Base-by-base conservation (phyloP, 2,329 filamentous ascomycete species). In the Trichoderma cornu-damae region DNA sequence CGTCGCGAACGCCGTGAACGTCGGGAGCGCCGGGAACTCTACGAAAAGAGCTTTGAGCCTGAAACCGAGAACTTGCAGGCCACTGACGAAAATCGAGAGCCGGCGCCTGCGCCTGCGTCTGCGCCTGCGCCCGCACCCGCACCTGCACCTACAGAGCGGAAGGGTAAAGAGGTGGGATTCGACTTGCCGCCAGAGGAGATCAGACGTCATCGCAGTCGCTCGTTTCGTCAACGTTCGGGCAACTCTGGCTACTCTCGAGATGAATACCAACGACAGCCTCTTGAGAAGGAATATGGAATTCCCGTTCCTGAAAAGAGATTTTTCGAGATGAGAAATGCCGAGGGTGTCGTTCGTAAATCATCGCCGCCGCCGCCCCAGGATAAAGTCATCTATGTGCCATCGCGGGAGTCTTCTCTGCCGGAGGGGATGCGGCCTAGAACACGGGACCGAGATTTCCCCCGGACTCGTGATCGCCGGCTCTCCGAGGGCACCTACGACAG, bases 211-310 rank as follows among this genome's bases (percentile, higher is more conserved):
- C 65, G 65, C 46, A 74, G 72, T 38, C 75, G 71, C 38, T 71
- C 71, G 38, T 76, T 75, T 42, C 75, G 72, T 24, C 73, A 75
- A 6, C 70, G 42, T 24, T 48, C 73, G 49, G 77, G 74, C 61
- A 68, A 74, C 24, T 71, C 75, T 4, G 67, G 67, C 35, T 69
- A 73, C 34, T 59, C 62, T 22, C 65, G 67, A 24, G 62, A 67
- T 16, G 70, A 70, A 18, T 65, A 63, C 6, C n/a, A 65, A 30
- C 69, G 67, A 11, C 61, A 66, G 3, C 60, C 70, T 3, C 53
- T 30, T 2, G 65, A 66, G 8, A 62, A 61, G 38, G 66, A 67
- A 8, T 63, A 64, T n/a, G 32, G 59, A 7, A 30, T 50, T 18
- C 59, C 46, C 22, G 38, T 64, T 24, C 66, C 66, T 1, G 68